Percentiles rank a stretch among this genome's conserved stretches.
Conservation (phyloP, 208 protist genomes). For the Acanthamoeba castellanii region DNA sequence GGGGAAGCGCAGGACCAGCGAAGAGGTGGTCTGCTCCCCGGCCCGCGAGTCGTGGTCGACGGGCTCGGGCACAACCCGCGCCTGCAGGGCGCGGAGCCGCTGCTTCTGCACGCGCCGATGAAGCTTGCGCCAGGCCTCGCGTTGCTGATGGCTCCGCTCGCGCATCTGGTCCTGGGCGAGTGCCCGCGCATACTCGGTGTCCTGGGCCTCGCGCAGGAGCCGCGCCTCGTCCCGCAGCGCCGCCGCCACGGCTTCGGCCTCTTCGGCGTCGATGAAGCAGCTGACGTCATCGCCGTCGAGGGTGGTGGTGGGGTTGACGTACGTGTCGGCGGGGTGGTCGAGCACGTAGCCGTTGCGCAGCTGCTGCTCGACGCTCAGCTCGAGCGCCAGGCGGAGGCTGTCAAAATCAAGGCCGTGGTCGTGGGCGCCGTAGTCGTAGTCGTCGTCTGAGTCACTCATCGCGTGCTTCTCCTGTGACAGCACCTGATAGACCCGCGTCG, state of each 20-base stretch:
- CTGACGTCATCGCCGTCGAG: not conserved
- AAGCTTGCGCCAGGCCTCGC: not conserved
- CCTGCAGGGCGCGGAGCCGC: not conserved
- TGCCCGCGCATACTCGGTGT: not conserved
- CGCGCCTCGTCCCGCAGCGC: not conserved
- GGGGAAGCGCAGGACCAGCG: slow-evolving; percentile 11
- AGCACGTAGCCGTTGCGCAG: slow-evolving; percentile 1
- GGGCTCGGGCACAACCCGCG: not conserved
- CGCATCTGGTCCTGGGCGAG: not conserved
- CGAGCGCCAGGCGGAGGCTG: not conserved
- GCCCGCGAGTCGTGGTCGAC: not conserved
- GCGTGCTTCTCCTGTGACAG: slow-evolving; percentile 45
- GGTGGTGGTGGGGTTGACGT: not conserved
- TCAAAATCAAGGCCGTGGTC: no score
- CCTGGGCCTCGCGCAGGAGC: slow-evolving; percentile 17
- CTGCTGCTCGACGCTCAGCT: slow-evolving; percentile 2
- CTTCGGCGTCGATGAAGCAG: not conserved
- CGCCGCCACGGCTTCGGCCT: not conserved
- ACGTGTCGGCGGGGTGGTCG: not conserved
- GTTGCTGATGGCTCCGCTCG: not conserved
- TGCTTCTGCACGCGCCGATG: not conserved
- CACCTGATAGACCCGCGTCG: not conserved
- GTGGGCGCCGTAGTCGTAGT: not conserved
- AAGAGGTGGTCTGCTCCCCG: not conserved
- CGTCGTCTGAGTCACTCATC: not conserved